A percentile compares a stretch with the other conserved stretches of the same genome.
phyloP scores from a whole-genome alignment of 78 protist genomes.

The Dictyostelium brefeldianum region DNA sequence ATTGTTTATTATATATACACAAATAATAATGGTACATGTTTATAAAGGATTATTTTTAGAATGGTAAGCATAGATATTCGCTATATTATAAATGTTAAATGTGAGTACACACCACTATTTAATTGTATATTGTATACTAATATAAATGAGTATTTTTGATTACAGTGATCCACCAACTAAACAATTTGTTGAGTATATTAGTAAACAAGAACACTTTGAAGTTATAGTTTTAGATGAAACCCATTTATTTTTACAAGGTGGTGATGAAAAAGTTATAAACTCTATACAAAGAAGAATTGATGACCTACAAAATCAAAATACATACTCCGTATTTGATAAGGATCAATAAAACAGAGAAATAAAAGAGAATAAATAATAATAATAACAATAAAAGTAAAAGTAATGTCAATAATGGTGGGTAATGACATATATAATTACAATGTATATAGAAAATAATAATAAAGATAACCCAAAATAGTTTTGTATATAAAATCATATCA shows the following conservation, averaged over 20 bases:
- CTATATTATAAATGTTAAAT: too few relatives aligned
- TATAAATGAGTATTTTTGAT: not conserved
- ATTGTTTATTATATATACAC: not conserved
- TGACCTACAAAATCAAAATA: conserved; percentile 70
- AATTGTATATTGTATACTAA: too few relatives aligned
- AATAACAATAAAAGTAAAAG: not conserved
- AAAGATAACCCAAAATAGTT: too few relatives aligned
- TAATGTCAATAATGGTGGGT: too few relatives aligned
- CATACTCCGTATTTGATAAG: conserved; percentile 59
- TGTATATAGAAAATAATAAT: too few relatives aligned
- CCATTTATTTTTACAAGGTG: conserved; percentile 72
- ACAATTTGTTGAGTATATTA: conserved; percentile 58
- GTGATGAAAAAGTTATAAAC: conserved; percentile 33
- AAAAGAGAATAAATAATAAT: not conserved
- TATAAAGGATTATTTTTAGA: conserved; percentile 66
- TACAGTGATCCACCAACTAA: conserved; percentile 79
- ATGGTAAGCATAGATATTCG: too few relatives aligned
- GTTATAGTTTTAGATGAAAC: conserved; percentile 57
- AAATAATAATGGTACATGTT: conserved; percentile 60
- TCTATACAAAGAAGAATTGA: conserved; percentile 72
- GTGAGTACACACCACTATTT: too few relatives aligned
- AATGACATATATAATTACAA: too few relatives aligned
- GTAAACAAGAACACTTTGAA: conserved; percentile 74
- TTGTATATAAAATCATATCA: too few relatives aligned
- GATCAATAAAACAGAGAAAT: not conserved